These are phyloP conservation scores for Colletotrichum camelliae DNA, from an alignment of 2,329 filamentous ascomycete species.

Conservation along the genomic window DNA sequence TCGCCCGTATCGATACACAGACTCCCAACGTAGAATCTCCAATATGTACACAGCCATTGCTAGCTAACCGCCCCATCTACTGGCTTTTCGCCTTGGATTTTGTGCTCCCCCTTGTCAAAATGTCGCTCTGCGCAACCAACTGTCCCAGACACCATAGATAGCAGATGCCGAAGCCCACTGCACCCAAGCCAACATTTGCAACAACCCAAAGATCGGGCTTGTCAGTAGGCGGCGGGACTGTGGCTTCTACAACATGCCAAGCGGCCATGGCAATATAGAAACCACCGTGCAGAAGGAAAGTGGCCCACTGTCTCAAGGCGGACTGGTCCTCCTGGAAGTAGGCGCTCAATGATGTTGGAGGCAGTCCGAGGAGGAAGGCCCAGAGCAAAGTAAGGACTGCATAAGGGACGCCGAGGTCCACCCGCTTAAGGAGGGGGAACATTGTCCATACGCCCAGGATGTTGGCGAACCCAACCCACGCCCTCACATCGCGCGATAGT, in stretches of 20 bases:
- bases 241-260: constrained; percentile 82
- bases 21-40: neutral
- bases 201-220: constrained; percentile 98
- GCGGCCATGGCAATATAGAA: constrained; percentile 80
- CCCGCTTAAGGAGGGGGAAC: constrained; percentile 86
- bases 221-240: constrained; percentile 68
- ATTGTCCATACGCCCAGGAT: constrained; percentile 90
- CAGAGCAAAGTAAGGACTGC: constrained; percentile 84
- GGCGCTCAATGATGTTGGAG: constrained; percentile 73
- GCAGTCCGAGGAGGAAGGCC: constrained; percentile 89
- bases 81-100: constrained; percentile 16
- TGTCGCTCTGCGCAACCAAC: constrained; percentile 63
- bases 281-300: constrained; percentile 70
- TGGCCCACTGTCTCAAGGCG: constrained; percentile 60
- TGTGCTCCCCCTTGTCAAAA: constrained; percentile 36
- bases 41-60: constrained; percentile 8
- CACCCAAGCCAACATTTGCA: constrained; percentile 84
- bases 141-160: constrained; percentile 91
- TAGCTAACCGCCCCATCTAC: neutral
- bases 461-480: constrained; percentile 97
- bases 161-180: constrained; percentile 82
- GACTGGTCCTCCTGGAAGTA: constrained; percentile 63
- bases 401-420: constrained; percentile 85
- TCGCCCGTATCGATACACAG: neutral
- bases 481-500: constrained; percentile 74